Conservation (phyloP, 441 rosid species). For the Gossypium aridum region DNA sequence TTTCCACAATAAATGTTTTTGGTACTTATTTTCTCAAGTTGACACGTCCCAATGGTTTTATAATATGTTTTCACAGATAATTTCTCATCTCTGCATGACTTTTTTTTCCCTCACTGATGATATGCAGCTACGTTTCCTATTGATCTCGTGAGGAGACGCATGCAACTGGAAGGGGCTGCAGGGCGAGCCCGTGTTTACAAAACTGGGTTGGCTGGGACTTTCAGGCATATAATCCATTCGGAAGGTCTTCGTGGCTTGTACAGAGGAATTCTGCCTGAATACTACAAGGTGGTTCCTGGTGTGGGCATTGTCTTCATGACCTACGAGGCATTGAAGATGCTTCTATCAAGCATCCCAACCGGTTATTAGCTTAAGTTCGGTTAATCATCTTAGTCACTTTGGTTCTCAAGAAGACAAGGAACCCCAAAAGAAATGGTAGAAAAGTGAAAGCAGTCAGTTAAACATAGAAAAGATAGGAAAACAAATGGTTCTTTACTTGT, state of each 20-base stretch:
- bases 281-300: conserved; percentile 89
- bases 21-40: background rate
- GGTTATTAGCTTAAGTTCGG: conserved; percentile 5
- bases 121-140: conserved; percentile 79
- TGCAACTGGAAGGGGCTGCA: conserved; percentile 90
- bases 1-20: background rate
- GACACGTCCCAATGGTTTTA: background rate
- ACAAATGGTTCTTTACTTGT: background rate
- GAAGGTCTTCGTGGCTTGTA: conserved; percentile 87
- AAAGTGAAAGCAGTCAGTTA: conserved; percentile 2
- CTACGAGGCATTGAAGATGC: conserved; percentile 59
- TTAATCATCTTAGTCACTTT: background rate
- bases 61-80: no score
- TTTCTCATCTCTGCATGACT: conserved; percentile 4
- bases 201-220: conserved; percentile 62
- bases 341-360: conserved; percentile 34
- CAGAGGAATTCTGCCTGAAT: conserved; percentile 90
- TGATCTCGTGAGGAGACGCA: conserved; percentile 95
- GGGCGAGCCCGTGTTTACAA: conserved; percentile 77
- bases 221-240: conserved; percentile 54
- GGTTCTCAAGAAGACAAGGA: background rate
- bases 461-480: conserved; percentile 7
- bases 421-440: background rate
- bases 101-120: background rate
- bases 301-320: conserved; percentile 96